These are phyloP conservation scores for Helotiales sp. DNA, from an alignment of 2,329 filamentous ascomycete genomes.

Conservation along the genomic window DNA sequence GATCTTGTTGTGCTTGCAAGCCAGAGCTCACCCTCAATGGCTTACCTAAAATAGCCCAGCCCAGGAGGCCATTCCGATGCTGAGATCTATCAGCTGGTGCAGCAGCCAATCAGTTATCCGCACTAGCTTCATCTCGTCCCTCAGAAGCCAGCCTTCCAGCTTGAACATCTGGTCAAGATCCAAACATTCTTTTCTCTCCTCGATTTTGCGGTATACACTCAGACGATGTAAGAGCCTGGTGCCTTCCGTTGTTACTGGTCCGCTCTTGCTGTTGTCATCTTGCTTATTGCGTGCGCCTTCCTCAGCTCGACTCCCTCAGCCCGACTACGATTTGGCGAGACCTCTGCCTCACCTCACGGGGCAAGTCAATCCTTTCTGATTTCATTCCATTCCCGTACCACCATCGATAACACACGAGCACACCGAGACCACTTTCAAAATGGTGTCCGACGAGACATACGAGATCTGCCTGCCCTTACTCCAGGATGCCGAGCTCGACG, in stretches of 20 bases:
- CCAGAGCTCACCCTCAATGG: not conserved
- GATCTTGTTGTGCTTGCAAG: not conserved
- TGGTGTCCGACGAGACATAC: constrained; percentile 93
- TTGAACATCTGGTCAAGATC: not conserved
- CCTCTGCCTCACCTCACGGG: constrained; percentile 5
- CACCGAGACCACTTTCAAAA: constrained; percentile 39
- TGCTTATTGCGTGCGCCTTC: constrained; percentile 27
- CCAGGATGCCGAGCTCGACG: constrained; percentile 77
- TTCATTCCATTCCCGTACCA: constrained; percentile 5
- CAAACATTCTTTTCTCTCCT: not conserved
- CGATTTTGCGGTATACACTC: constrained; percentile 8
- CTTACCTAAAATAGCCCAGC: no score
- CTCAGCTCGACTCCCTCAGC: constrained; percentile 26
- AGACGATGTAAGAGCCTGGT: constrained; percentile 33
- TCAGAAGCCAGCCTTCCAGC: constrained; percentile 9
- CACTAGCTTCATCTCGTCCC: constrained; percentile 3
- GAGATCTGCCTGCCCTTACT: constrained; percentile 88
- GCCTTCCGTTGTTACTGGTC: constrained; percentile 23
- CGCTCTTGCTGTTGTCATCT: constrained; percentile 12
- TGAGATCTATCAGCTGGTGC: no score
- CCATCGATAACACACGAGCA: not conserved
- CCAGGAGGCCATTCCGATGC: no score
- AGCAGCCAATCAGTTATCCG: constrained; percentile 5
- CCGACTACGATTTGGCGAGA: constrained; percentile 13
- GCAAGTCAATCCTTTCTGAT: constrained; percentile 11